These are phyloP conservation scores for Rutstroemia sp. DNA, from an alignment of 2,329 filamentous ascomycete species.

Conservation along the genomic window DNA sequence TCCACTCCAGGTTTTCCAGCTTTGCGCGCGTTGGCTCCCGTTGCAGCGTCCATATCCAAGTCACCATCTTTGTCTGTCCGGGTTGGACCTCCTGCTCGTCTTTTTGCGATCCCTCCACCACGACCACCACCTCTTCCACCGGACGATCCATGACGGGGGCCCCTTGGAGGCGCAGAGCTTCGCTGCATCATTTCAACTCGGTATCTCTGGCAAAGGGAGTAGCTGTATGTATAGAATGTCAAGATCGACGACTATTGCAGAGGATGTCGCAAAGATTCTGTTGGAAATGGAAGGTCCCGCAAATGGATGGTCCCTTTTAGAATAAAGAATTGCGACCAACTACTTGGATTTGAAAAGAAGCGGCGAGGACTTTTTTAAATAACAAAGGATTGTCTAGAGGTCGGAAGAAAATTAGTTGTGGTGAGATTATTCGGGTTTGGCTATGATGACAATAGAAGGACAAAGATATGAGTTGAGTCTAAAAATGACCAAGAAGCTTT, in stretches of 20 bases:
- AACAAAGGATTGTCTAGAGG: background rate
- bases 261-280: background rate
- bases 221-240: background rate
- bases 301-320: background rate
- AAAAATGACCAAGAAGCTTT: background rate
- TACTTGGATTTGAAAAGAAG: background rate
- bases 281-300: background rate
- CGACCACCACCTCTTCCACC: constrained; percentile 29
- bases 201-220: no score
- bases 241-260: background rate
- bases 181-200: constrained; percentile 13
- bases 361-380: background rate
- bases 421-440: background rate
- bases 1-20: constrained; percentile 23
- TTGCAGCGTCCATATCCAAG: constrained; percentile 46
- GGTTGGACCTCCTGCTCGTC: constrained; percentile 30
- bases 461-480: background rate
- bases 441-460: background rate
- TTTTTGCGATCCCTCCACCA: constrained; percentile 43
- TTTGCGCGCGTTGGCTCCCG: constrained; percentile 23
- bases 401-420: background rate
- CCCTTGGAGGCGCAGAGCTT: constrained; percentile 20
- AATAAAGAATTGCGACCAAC: background rate
- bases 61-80: constrained; percentile 54
- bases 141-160: constrained; percentile 21